Percentiles rank a stretch among this genome's conserved stretches.
phyloP scores from a whole-genome alignment of 495 filamentous ascomycete genomes.

The Penicillium cataractarum region DNA sequence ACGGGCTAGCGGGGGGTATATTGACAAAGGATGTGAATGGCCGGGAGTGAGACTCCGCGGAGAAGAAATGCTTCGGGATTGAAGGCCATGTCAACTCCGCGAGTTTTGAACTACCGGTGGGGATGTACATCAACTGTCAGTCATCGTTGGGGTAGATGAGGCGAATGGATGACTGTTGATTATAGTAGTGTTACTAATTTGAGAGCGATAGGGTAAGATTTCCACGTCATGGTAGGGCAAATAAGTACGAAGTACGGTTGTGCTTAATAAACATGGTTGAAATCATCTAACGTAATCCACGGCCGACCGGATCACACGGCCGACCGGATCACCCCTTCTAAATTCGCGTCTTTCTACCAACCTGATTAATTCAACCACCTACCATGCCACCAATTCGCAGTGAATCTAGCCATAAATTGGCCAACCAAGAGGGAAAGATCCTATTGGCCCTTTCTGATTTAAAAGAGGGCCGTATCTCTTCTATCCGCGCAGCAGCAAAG shows the following conservation, averaged over 20 bases:
- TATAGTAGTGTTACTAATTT: background rate
- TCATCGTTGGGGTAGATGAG: background rate
- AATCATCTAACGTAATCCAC: too few species aligned
- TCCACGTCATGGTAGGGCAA: background rate
- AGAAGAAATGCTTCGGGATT: constrained; percentile 5
- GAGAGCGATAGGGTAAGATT: background rate
- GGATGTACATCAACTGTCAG: background rate
- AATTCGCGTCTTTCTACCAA: too few species aligned
- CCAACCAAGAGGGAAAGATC: too few species aligned
- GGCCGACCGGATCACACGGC: too few species aligned
- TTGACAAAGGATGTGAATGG: constrained; percentile 18
- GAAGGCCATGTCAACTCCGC: background rate
- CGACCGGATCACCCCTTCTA: too few species aligned
- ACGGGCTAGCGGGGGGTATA: constrained; percentile 6
- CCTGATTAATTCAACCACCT: too few species aligned
- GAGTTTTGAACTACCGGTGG: background rate
- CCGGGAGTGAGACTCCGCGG: constrained; percentile 15
- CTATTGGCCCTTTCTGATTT: too few species aligned
- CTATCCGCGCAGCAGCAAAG: too few species aligned
- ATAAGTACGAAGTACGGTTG: background rate
- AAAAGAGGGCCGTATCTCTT: too few species aligned
- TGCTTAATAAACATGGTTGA: too few species aligned
- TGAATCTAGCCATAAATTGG: too few species aligned
- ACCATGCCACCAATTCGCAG: too few species aligned
- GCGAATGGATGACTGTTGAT: background rate